Evolutionary conservation across 1,284 basidiomycete species (phyloP).

Genomic region (Trametes versicolor): DNA sequence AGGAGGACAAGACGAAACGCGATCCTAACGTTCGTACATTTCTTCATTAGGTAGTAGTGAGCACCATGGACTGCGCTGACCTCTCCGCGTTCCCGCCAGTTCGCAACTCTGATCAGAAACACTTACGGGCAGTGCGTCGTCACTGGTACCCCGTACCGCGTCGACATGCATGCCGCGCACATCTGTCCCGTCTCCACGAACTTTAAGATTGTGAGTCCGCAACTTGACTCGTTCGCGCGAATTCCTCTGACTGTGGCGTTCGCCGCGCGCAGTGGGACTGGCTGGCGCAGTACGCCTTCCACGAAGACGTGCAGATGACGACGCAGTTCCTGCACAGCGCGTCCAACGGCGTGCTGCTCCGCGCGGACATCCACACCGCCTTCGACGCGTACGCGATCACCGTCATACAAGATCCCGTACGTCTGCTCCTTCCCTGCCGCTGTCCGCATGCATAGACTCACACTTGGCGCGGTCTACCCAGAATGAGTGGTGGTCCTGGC

Average conservation of each 20-base stretch:
- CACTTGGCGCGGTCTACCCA: neutral
- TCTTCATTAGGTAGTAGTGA: no score
- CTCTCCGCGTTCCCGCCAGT: neutral
- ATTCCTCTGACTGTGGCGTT: neutral
- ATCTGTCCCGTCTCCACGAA: constrained; percentile 7
- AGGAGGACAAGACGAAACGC: neutral
- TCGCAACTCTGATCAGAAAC: neutral
- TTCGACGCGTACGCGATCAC: constrained; percentile 2
- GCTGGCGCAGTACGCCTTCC: neutral
- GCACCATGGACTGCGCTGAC: neutral
- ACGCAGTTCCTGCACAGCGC: neutral
- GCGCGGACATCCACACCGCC: constrained; percentile 6
- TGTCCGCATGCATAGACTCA: neutral
- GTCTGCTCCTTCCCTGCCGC: neutral
- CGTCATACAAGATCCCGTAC: neutral
- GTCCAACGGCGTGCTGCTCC: constrained; percentile 7
- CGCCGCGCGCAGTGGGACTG: neutral
- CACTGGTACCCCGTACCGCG: neutral
- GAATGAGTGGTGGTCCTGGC: neutral
- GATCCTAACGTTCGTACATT: neutral
- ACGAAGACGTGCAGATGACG: neutral
- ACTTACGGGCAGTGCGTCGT: neutral
- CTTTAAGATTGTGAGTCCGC: neutral
- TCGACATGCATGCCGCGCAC: constrained; percentile 7
- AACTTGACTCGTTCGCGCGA: no score